Evolutionary conservation across 1,284 basidiomycete species (phyloP), one percentile per base, ranked within the genome.

Genomic region (Ceratorhiza oryzae-sativae): DNA sequence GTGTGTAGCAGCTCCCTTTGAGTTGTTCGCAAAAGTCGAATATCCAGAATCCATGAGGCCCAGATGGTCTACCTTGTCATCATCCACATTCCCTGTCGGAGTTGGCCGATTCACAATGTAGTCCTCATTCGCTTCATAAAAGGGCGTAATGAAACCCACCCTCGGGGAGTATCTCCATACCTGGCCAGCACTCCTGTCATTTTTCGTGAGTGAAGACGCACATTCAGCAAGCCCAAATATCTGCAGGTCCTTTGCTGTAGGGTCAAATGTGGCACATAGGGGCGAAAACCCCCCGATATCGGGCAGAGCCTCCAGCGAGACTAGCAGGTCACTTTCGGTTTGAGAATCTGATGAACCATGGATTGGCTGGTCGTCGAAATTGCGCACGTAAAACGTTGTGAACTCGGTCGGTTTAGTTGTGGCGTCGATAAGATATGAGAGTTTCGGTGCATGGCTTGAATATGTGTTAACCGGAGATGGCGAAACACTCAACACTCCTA

Each of bases 241-340:
- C 39, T 68, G 65, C 2, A 68, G 15, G 42, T 56, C 53, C 34
- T 12, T 23, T 25, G 51, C 53, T 6, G 32, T 39, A 3, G 65
- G 65, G 41, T 68, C 46, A 32, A 68, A 68, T 30, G 65, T 56
- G 4, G 51, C 65, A 30, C 65, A 68, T 39, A 68, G 32, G 12
- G 36, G n/a, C 15, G 30, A 15, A 32, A 27, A 12, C 20, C 20
- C 39, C 5, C 5, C 5, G 8, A 8, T 6, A 5, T 18, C n/a
- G 23, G 30, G 10, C 39, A 20, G 39, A 34, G 53, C 65, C 36
- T 68, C 36, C 12, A 68, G 41, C 8, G 65, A 53, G 15, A 68
- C 65, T 2, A 68, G 53, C n/a, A 68, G 15, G 20, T 68, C 65
- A 23, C 23, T 13, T 20, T n/a, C 30, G 32, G 45, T 6, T 58